Conservation (phyloP, 306 rosid species). For the Fagus crenata region DNA sequence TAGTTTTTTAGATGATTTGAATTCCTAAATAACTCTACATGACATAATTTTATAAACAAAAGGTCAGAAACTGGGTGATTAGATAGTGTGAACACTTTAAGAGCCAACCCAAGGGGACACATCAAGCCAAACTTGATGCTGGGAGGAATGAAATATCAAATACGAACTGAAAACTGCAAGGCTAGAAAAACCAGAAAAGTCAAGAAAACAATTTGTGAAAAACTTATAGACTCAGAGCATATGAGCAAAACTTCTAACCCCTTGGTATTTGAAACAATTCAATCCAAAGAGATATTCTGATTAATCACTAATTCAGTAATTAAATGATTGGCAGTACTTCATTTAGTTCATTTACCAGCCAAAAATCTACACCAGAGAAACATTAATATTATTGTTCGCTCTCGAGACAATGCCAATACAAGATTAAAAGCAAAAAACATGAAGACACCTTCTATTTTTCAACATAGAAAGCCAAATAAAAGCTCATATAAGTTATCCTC, state of each 20-base stretch:
- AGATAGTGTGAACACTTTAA: not conserved
- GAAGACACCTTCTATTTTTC: not conserved
- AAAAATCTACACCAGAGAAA: not conserved
- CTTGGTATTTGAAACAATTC: not conserved
- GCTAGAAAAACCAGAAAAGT: not conserved
- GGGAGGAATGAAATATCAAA: not conserved
- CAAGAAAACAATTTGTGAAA: not conserved
- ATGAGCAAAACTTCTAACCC: not conserved
- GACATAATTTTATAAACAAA: not conserved
- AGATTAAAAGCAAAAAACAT: not conserved
- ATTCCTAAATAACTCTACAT: not conserved
- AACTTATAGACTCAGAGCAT: not conserved
- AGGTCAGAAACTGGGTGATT: slow-evolving; percentile 5
- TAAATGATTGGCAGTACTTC: no score
- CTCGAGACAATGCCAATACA: not conserved
- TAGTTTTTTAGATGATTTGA: not conserved
- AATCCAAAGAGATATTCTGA: not conserved
- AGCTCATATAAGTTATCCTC: no score
- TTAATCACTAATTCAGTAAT: not conserved
- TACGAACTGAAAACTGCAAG: not conserved
- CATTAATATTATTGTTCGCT: not conserved
- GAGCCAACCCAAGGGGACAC: not conserved
- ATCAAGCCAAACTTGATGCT: not conserved
- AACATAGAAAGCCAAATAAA: not conserved
- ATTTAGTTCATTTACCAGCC: not conserved